Percentiles rank a stretch among this genome's conserved stretches.
phyloP scores from a whole-genome alignment of 805 yeast species.

The Wickerhamia fluorescens region DNA sequence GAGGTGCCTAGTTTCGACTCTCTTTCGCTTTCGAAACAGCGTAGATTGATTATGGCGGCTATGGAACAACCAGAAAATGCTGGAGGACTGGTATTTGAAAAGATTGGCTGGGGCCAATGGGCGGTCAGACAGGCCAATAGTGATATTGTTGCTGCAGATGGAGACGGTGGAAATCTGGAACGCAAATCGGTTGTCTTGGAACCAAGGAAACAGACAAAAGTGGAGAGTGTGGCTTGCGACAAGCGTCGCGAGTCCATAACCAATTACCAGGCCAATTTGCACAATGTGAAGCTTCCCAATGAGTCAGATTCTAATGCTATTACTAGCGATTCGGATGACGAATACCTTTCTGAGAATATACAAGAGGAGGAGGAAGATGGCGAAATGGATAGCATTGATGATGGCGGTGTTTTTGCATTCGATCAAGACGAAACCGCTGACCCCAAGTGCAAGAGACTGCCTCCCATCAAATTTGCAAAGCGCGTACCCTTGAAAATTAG shows the following conservation, averaged over 20 bases:
- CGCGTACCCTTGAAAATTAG: conserved; percentile 32
- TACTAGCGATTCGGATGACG: conserved; percentile 27
- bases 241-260: conserved; percentile 50
- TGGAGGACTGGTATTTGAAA: conserved; percentile 70
- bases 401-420: conserved; percentile 18
- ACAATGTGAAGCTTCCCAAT: conserved; percentile 40
- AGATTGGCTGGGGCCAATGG: conserved; percentile 99
- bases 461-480: conserved; percentile 37
- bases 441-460: conserved; percentile 15
- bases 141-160: conserved; percentile 42
- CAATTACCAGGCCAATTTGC: conserved; percentile 36
- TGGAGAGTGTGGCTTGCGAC: conserved; percentile 35
- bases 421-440: conserved; percentile 15
- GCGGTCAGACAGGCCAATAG: conserved; percentile 55
- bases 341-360: conserved; percentile 26
- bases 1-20: conserved; percentile 77
- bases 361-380: conserved; percentile 33
- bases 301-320: conserved; percentile 19
- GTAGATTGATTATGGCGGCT: conserved; percentile 84
- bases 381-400: conserved; percentile 17
- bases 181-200: conserved; percentile 22
- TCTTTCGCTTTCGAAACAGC: conserved; percentile 77
- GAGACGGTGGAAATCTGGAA: conserved; percentile 9
- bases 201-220: conserved; percentile 24
- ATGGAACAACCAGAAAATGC: conserved; percentile 63